Evolutionary conservation across 1,139 yeast genomes (phyloP).

Genomic region (Suhomyces choctaworum): DNA sequence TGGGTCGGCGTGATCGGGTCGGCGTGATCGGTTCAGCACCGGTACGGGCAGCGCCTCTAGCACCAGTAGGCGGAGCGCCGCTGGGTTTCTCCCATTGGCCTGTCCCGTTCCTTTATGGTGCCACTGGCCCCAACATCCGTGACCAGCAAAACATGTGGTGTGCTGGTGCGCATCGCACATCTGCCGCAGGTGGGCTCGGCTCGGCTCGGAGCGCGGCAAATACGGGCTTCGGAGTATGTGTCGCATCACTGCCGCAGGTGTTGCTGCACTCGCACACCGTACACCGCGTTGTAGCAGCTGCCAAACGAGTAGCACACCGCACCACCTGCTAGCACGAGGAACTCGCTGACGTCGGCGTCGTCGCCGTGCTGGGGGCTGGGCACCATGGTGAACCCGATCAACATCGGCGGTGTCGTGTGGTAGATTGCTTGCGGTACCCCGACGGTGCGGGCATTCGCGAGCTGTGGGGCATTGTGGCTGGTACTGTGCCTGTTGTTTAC

Average conservation of each 20-base stretch:
- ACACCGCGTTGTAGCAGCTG: slow-evolving; percentile 53
- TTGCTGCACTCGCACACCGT: slow-evolving; percentile 6
- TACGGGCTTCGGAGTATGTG: too few species aligned
- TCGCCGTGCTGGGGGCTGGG: neutral
- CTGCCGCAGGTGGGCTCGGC: too few species aligned
- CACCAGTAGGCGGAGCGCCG: too few species aligned
- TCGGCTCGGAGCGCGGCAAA: too few species aligned
- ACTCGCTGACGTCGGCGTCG: neutral
- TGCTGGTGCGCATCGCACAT: too few species aligned
- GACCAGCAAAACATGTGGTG: too few species aligned
- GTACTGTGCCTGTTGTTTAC: neutral
- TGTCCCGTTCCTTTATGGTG: too few species aligned
- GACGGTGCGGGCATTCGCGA: slow-evolving; percentile 16
- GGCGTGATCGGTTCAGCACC: too few species aligned
- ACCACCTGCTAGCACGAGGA: slow-evolving; percentile 43
- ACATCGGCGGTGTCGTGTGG: slow-evolving; percentile 46
- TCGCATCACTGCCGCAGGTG: neutral
- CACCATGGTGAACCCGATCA: slow-evolving; percentile 57
- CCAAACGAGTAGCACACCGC: slow-evolving; percentile 87
- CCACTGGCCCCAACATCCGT: too few species aligned
- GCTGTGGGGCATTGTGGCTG: neutral
- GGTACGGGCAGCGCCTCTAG: too few species aligned
- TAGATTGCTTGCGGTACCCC: slow-evolving; percentile 36
- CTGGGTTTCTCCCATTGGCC: too few species aligned
- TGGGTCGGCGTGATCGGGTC: too few species aligned